Percentiles rank a stretch among this genome's conserved stretches.
Conservation (phyloP, 306 rosid species). For the Casuarina cunninghamiana region DNA sequence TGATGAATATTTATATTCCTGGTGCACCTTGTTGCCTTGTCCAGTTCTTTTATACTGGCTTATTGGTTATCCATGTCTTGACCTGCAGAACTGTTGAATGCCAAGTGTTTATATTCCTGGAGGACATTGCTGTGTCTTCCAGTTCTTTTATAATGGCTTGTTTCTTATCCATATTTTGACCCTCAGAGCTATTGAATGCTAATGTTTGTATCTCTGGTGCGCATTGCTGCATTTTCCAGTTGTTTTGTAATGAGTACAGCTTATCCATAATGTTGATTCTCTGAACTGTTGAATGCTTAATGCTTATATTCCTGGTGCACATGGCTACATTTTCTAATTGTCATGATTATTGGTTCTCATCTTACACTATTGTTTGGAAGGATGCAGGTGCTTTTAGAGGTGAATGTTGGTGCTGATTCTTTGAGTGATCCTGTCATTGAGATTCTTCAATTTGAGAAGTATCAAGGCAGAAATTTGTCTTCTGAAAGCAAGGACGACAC, state of each 20-base stretch:
- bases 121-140: too few relatives aligned
- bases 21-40: too few relatives aligned
- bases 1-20: not conserved
- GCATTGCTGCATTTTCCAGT: slow-evolving; percentile 24
- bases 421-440: slow-evolving; percentile 82
- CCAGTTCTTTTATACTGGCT: too few relatives aligned
- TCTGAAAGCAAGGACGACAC: slow-evolving; percentile 41
- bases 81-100: too few relatives aligned
- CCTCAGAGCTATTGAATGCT: slow-evolving; percentile 10
- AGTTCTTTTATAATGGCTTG: slow-evolving; percentile 4
- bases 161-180: slow-evolving; percentile 6
- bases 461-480: slow-evolving; percentile 46
- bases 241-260: not conserved
- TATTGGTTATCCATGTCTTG: too few relatives aligned
- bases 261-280: slow-evolving; percentile 1
- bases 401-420: slow-evolving; percentile 68
- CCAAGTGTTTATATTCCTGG: too few relatives aligned
- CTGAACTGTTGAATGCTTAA: slow-evolving; percentile 15
- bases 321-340: slow-evolving; percentile 23
- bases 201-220: slow-evolving; percentile 23
- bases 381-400: slow-evolving; percentile 94
- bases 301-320: slow-evolving; percentile 21
- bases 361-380: slow-evolving; percentile 68
- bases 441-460: slow-evolving; percentile 91
- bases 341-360: slow-evolving; percentile 48